Evolutionary conservation across 2,329 filamentous ascomycete species (phyloP), one percentile per base, ranked within the genome.

Genomic region (Bisporella sp.): DNA sequence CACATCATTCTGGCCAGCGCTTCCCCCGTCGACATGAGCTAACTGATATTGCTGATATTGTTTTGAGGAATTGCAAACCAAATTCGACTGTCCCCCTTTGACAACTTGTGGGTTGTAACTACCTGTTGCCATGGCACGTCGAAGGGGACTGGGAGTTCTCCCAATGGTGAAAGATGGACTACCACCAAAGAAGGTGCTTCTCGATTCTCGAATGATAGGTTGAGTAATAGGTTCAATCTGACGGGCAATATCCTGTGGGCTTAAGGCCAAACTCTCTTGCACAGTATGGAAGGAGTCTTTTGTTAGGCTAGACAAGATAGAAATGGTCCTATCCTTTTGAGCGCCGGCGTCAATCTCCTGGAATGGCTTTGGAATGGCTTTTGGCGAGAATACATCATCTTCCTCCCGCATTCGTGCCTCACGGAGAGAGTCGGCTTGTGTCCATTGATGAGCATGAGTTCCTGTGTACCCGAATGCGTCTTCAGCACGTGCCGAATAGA

Each of bases 101-200:
- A 53, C 6, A 29, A 46, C 39, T 6, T 48, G 42, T 5, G 51
- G 41, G 30, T 50, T 54, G 35, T 52, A 49, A 31, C 59, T 56
- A 33, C 48, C 49, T 45, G 60, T 56, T 5, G 58, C 57, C 32
- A 82, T 59, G 2, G 73, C 74, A 30, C 73, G 73, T 3, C 78
- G 73, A 56, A 76, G 84, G 0, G 78, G 77, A 48, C 78, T 82
- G 30, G 71, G 67, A 1, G 76, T 75, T 31, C 77, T 71, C 53
- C 81, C 79, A 1, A 79, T 64, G 52, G 77, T 37, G 35, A 37
- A 73, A 12, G 70, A 71, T 1, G 69, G 65, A 2, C 74, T 73
- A 42, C 76, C 80, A 1, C 71, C 74, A 56, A 78, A 78, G 56
- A 78, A 76, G 0, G 70, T 72, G 1, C 75, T 76, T 51, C 69